A percentile compares a stretch with the other conserved stretches of the same genome.
Conservation (phyloP, 129 eudicot genomes). For the Pulicaria dysenterica region DNA sequence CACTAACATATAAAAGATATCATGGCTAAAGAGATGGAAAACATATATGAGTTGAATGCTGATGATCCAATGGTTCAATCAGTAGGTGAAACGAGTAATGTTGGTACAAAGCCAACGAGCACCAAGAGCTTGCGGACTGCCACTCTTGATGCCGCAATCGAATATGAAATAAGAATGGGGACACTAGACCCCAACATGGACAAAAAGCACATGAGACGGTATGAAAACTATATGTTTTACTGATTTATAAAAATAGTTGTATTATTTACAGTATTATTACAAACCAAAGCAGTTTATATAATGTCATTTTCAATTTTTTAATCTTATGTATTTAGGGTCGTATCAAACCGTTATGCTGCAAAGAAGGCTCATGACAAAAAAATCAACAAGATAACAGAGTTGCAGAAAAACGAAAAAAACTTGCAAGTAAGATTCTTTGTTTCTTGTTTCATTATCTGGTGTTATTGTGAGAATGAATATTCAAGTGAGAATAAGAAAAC, state of each 20-base stretch:
- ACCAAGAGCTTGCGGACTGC: neutral
- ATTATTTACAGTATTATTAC: neutral
- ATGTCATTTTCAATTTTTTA: too few relatives aligned
- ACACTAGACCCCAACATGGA: slow-evolving; percentile 30
- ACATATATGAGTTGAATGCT: neutral
- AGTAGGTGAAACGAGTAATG: slow-evolving; percentile 6
- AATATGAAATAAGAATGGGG: slow-evolving; percentile 27
- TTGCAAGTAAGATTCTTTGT: slow-evolving; percentile 23
- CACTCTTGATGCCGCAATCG: slow-evolving; percentile 21
- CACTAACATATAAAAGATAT: neutral
- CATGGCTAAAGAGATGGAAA: slow-evolving; percentile 2
- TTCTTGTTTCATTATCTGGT: neutral
- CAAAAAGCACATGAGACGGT: slow-evolving; percentile 26
- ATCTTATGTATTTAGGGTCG: neutral
- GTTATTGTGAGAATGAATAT: too few relatives aligned
- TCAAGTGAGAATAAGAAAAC: too few relatives aligned
- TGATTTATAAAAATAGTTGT: too few relatives aligned
- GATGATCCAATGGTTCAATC: neutral
- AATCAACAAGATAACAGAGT: slow-evolving; percentile 7
- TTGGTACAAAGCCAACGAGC: neutral
- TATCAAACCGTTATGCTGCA: slow-evolving; percentile 39
- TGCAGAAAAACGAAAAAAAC: neutral
- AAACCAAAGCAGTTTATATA: neutral
- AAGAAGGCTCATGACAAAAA: slow-evolving; percentile 28
- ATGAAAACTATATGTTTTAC: too few relatives aligned